A percentile compares a stretch with the other conserved stretches of the same genome.
Conservation (phyloP, 2,329 filamentous ascomycete genomes). For the Diplodia scrobiculata region DNA sequence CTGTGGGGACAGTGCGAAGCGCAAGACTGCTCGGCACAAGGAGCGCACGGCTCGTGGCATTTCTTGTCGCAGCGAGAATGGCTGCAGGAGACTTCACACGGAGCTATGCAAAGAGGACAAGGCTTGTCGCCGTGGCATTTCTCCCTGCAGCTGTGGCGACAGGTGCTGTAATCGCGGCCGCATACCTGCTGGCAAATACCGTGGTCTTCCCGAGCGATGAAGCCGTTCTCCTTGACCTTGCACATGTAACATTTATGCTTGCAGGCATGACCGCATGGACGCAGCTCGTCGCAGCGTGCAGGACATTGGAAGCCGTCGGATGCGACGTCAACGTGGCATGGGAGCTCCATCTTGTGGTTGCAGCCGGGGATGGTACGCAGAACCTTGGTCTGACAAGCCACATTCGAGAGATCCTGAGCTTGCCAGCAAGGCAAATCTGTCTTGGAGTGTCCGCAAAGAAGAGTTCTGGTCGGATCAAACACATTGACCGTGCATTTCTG, state of each 20-base stretch:
- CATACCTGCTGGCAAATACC: slow-evolving; percentile 53
- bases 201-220: slow-evolving; percentile 44
- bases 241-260: neutral
- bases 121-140: slow-evolving; percentile 56
- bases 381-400: slow-evolving; percentile 56
- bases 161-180: slow-evolving; percentile 56
- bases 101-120: slow-evolving; percentile 53
- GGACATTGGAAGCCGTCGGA: slow-evolving; percentile 52
- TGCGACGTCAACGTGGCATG: slow-evolving; percentile 55
- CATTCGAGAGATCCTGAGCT: slow-evolving; percentile 48
- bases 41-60: slow-evolving; percentile 63
- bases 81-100: slow-evolving; percentile 60
- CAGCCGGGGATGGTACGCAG: slow-evolving; percentile 58
- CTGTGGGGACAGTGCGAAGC: slow-evolving; percentile 59
- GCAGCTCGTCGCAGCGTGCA: slow-evolving; percentile 48
- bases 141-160: slow-evolving; percentile 57
- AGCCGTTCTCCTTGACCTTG: slow-evolving; percentile 39
- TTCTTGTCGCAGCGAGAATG: slow-evolving; percentile 59
- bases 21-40: slow-evolving; percentile 61
- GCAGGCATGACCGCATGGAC: slow-evolving; percentile 7
- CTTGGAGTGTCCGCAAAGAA: slow-evolving; percentile 39
- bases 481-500: slow-evolving; percentile 33
- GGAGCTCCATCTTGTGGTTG: slow-evolving; percentile 54
- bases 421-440: slow-evolving; percentile 33
- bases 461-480: slow-evolving; percentile 31